Conservation (phyloP, 345 rosid genomes). For the Firmiana major region DNA sequence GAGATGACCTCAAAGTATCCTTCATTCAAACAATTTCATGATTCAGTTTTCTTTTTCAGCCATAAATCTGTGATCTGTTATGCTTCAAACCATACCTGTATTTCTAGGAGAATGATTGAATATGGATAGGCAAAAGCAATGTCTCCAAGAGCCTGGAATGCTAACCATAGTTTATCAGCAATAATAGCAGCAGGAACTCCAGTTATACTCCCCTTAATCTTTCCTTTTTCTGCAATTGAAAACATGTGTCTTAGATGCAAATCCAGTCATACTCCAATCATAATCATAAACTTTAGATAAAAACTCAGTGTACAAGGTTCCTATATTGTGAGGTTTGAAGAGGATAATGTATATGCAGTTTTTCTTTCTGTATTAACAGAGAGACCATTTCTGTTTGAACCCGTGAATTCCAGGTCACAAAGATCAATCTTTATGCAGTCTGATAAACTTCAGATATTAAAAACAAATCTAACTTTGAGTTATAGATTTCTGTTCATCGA, state of each 20-base stretch:
- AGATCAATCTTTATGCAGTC: too few species aligned
- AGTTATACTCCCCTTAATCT: slow-evolving; percentile 38
- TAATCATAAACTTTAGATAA: not conserved
- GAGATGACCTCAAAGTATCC: slow-evolving; percentile 44
- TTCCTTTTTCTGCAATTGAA: slow-evolving; percentile 42
- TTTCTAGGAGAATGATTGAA: slow-evolving; percentile 53
- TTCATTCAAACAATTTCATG: slow-evolving; percentile 9
- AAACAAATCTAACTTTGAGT: not conserved
- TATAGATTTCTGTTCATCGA: not conserved
- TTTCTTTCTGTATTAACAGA: too few species aligned
- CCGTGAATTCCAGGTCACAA: too few species aligned
- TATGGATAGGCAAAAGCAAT: slow-evolving; percentile 65
- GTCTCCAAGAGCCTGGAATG: slow-evolving; percentile 58
- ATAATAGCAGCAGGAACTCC: slow-evolving; percentile 40
- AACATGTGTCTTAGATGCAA: not conserved
- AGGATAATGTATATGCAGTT: too few species aligned
- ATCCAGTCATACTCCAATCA: not conserved
- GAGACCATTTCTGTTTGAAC: too few species aligned
- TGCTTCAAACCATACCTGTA: slow-evolving; percentile 37
- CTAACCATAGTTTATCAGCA: slow-evolving; percentile 39
- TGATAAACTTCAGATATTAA: not conserved
- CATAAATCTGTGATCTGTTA: not conserved
- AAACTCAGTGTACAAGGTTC: too few species aligned
- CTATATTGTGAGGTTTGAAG: too few species aligned
- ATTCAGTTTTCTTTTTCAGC: not conserved